Percentiles rank a stretch among this genome's conserved stretches.
phyloP scores from a whole-genome alignment of 192 early-diverging fungal species.

The Lobulomyces angularis region DNA sequence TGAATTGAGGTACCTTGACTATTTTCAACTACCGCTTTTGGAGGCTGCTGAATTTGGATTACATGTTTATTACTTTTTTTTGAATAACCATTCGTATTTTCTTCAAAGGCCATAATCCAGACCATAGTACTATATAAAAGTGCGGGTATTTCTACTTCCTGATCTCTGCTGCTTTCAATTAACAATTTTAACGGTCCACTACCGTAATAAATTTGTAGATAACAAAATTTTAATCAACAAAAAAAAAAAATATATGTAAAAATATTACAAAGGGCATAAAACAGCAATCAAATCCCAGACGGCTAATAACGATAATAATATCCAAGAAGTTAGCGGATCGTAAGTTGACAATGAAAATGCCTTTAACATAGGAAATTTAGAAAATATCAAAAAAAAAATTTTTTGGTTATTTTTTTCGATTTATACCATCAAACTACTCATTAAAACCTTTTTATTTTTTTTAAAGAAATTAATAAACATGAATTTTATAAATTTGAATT shows the following conservation, averaged over 20 bases:
- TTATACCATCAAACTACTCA: constrained; percentile 66
- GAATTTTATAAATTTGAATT: too few species aligned
- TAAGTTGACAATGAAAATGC: constrained; percentile 56
- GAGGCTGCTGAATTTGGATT: constrained; percentile 6
- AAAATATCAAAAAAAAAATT: too few species aligned
- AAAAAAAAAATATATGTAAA: too few species aligned
- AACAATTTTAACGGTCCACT: constrained; percentile 70
- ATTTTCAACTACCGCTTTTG: neutral
- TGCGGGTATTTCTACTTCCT: constrained; percentile 69
- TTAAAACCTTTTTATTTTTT: too few species aligned
- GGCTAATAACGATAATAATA: constrained; percentile 61
- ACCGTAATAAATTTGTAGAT: too few species aligned
- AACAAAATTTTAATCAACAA: too few species aligned
- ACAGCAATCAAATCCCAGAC: constrained; percentile 84
- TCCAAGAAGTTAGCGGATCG: constrained; percentile 70
- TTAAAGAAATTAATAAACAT: too few species aligned
- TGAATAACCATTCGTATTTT: constrained; percentile 3
- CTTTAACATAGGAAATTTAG: too few species aligned
- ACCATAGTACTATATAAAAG: too few species aligned
- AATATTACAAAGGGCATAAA: constrained; percentile 81
- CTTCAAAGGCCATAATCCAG: constrained; percentile 63
- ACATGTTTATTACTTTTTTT: neutral
- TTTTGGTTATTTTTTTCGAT: neutral
- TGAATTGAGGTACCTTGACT: constrained; percentile 1
- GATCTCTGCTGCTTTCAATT: constrained; percentile 57